Evolutionary conservation across 768 basidiomycete species (phyloP).

Genomic region (Galerina sulciceps): DNA sequence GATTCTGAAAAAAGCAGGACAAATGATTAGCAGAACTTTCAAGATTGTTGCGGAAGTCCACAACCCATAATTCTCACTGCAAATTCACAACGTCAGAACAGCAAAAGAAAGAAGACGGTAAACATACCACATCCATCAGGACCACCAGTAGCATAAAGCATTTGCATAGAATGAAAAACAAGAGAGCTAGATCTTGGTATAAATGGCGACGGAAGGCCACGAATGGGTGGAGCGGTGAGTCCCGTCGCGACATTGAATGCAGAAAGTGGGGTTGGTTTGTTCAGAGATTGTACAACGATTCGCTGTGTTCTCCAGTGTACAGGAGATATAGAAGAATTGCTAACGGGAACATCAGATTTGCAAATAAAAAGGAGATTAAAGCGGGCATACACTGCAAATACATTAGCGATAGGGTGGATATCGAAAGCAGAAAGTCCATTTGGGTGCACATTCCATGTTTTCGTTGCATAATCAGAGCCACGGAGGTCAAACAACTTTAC

Average conservation of each 20-base stretch:
- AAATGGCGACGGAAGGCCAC: slow-evolving; percentile 57
- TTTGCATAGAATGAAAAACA: slow-evolving; percentile 84
- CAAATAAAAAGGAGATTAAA: background rate
- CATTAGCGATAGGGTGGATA: slow-evolving; percentile 79
- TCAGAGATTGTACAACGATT: slow-evolving; percentile 61
- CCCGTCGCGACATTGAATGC: slow-evolving; percentile 57
- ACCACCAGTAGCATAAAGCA: slow-evolving; percentile 77
- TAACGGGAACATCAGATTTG: slow-evolving; percentile 22
- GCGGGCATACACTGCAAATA: slow-evolving; percentile 80
- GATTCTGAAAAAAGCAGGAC: no score
- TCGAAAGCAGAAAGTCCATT: slow-evolving; percentile 85
- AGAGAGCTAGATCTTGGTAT: slow-evolving; percentile 68
- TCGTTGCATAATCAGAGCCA: slow-evolving; percentile 56
- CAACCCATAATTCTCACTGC: slow-evolving; percentile 60
- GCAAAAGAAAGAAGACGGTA: background rate
- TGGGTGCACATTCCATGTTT: slow-evolving; percentile 67
- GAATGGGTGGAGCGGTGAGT: slow-evolving; percentile 56
- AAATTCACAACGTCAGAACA: slow-evolving; percentile 7
- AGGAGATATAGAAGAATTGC: slow-evolving; percentile 63
- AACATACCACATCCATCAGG: slow-evolving; percentile 68
- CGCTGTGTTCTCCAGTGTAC: slow-evolving; percentile 71
- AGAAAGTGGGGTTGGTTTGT: slow-evolving; percentile 41
- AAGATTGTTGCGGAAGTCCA: slow-evolving; percentile 37
- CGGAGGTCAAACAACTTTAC: slow-evolving; percentile 93
- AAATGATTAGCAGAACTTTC: no score